phyloP scores from a whole-genome alignment of 2,329 filamentous ascomycete species.

The Kalaharituber pfeilii region DNA sequence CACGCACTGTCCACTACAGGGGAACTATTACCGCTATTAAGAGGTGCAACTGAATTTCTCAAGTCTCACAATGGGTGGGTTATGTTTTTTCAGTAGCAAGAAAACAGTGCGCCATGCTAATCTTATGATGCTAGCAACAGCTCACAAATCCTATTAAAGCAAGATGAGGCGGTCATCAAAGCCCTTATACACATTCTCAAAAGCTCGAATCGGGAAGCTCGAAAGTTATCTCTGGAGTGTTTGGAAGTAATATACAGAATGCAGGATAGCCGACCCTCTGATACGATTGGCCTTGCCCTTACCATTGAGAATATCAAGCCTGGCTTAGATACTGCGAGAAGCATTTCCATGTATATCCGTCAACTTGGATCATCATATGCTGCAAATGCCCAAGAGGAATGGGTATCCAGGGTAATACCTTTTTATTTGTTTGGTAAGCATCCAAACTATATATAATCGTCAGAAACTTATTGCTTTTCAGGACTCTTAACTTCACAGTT shows the following conservation, averaged over 20 bases:
- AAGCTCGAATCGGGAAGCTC: conserved; percentile 55
- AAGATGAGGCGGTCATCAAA: conserved; percentile 19
- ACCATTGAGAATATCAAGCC: conserved; percentile 65
- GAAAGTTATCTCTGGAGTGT: conserved; percentile 40
- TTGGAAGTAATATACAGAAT: conserved; percentile 53
- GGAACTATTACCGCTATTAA: neutral
- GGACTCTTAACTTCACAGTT: too few species aligned
- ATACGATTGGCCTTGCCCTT: conserved; percentile 47
- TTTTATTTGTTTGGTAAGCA: conserved; percentile 67
- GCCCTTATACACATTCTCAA: conserved; percentile 57
- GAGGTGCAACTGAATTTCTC: neutral
- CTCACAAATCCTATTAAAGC: neutral
- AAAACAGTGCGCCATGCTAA: neutral
- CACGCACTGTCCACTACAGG: neutral
- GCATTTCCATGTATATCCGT: conserved; percentile 69
- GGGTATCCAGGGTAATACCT: conserved; percentile 56
- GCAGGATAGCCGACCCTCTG: conserved; percentile 32
- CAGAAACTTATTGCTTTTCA: too few species aligned
- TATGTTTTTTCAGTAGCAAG: neutral
- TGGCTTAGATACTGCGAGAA: conserved; percentile 56
- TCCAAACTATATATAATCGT: too few species aligned
- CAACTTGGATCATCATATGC: conserved; percentile 45
- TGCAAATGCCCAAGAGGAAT: conserved; percentile 40
- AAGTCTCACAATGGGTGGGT: neutral
- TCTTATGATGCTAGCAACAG: neutral